phyloP scores from a whole-genome alignment of 176 grass and related monocot genomes.

The Ensete glaucum region DNA sequence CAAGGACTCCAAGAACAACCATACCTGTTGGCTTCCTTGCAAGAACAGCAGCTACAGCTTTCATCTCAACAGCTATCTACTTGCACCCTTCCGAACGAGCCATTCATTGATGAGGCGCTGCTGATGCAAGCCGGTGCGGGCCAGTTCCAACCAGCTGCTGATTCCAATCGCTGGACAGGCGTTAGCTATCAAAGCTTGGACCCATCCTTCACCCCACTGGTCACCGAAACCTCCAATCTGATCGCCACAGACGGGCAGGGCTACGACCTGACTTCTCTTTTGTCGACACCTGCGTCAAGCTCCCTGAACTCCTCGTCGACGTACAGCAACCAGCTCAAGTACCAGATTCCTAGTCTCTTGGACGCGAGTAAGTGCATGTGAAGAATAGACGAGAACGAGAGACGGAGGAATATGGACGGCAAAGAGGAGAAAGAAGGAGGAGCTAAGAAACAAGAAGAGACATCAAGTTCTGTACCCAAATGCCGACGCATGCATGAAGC shows the following conservation, averaged over 20 bases:
- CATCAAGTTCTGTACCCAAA: too few relatives aligned
- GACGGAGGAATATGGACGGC: neutral
- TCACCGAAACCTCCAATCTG: conserved; percentile 28
- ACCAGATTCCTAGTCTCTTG: conserved; percentile 21
- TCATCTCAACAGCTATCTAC: neutral
- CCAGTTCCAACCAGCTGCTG: conserved; percentile 30
- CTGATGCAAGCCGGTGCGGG: conserved; percentile 23
- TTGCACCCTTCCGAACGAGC: neutral
- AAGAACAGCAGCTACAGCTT: neutral
- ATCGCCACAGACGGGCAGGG: conserved; percentile 28
- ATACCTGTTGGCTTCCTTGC: neutral
- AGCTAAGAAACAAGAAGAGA: too few relatives aligned
- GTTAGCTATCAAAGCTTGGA: neutral
- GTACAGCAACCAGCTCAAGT: conserved; percentile 14
- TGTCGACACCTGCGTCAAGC: conserved; percentile 51
- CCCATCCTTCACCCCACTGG: conserved; percentile 26
- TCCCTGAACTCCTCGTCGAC: conserved; percentile 19
- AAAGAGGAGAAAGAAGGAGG: too few relatives aligned
- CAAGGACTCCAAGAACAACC: neutral
- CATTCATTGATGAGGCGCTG: conserved; percentile 15
- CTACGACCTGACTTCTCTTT: conserved; percentile 29
- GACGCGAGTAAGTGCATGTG: conserved; percentile 26
- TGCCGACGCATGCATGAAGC: too few relatives aligned
- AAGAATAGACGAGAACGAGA: neutral
- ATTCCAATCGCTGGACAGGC: neutral